A percentile compares a stretch with the other conserved stretches of the same genome.
phyloP scores from a whole-genome alignment of 164 flowering plant genomes.

The Berberis thunbergii region DNA sequence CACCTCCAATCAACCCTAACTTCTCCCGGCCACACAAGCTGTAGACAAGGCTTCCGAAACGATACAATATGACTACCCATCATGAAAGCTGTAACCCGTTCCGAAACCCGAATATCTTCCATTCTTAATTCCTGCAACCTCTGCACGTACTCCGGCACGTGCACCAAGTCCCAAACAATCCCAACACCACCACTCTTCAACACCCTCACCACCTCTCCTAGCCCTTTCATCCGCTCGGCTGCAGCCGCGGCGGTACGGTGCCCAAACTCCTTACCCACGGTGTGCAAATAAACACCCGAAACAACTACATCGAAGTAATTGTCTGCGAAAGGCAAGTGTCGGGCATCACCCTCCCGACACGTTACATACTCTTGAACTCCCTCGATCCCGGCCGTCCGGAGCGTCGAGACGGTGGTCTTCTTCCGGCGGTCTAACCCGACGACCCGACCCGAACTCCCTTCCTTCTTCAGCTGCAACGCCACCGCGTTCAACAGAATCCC shows the following conservation, averaged over 20 bases:
- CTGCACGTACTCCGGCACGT: slow-evolving; percentile 81
- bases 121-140: slow-evolving; percentile 62
- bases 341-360: slow-evolving; percentile 75
- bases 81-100: slow-evolving; percentile 87
- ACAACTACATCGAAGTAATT: slow-evolving; percentile 88
- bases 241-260: slow-evolving; percentile 65
- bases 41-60: slow-evolving; percentile 73
- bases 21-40: slow-evolving; percentile 32
- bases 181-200: slow-evolving; percentile 85
- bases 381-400: slow-evolving; percentile 65
- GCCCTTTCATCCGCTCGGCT: slow-evolving; percentile 71
- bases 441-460: slow-evolving; percentile 83
- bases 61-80: slow-evolving; percentile 83
- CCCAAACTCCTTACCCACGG: slow-evolving; percentile 84
- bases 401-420: slow-evolving; percentile 36
- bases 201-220: slow-evolving; percentile 81
- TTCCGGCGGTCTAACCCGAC: slow-evolving; percentile 62
- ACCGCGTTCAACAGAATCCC: slow-evolving; percentile 87
- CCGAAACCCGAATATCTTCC: slow-evolving; percentile 89
- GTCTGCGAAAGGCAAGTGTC: slow-evolving; percentile 71
- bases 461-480: slow-evolving; percentile 81
- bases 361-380: slow-evolving; percentile 93
- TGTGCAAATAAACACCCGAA: slow-evolving; percentile 68
- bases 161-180: slow-evolving; percentile 84
- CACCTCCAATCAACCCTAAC: slow-evolving; percentile 73